A percentile compares a stretch with the other conserved stretches of the same genome.
Evolutionary conservation across 768 basidiomycete genomes (phyloP).

Genomic region (Termitomyces sp.): DNA sequence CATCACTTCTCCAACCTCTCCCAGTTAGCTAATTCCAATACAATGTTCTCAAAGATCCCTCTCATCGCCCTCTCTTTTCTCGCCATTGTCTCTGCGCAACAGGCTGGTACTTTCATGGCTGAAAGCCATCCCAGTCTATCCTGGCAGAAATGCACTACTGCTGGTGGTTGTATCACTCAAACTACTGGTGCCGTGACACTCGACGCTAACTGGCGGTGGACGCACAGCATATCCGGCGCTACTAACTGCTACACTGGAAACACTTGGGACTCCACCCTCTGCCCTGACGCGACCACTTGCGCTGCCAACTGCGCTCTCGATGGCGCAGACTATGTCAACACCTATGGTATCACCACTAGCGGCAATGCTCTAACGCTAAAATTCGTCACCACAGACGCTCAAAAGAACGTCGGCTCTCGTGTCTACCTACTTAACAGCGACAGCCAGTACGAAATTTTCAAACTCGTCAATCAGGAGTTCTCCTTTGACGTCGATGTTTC

Average conservation of each 20-base stretch:
- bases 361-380: constrained; percentile 46
- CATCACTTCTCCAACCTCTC: too few species aligned
- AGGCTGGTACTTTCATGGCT: too few species aligned
- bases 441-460: constrained; percentile 30
- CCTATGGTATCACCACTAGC: constrained; percentile 24
- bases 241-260: constrained; percentile 49
- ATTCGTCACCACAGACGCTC: constrained; percentile 36
- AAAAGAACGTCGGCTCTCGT: constrained; percentile 38
- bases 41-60: constrained; percentile 36
- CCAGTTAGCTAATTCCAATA: neutral
- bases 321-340: neutral
- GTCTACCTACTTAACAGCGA: constrained; percentile 49
- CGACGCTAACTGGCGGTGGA: constrained; percentile 58
- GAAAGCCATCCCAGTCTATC: too few species aligned
- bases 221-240: constrained; percentile 34
- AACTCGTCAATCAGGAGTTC: neutral
- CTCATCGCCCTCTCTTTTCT: constrained; percentile 33
- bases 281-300: too few species aligned
- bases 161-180: constrained; percentile 38
- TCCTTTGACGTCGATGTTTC: constrained; percentile 58
- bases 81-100: constrained; percentile 27
- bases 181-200: constrained; percentile 36
- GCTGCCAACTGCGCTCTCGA: neutral
- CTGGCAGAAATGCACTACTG: constrained; percentile 46
- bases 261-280: too few species aligned